Base-by-base conservation (phyloP, 106 monocot genomes). In the Dendrobium huoshanense region DNA sequence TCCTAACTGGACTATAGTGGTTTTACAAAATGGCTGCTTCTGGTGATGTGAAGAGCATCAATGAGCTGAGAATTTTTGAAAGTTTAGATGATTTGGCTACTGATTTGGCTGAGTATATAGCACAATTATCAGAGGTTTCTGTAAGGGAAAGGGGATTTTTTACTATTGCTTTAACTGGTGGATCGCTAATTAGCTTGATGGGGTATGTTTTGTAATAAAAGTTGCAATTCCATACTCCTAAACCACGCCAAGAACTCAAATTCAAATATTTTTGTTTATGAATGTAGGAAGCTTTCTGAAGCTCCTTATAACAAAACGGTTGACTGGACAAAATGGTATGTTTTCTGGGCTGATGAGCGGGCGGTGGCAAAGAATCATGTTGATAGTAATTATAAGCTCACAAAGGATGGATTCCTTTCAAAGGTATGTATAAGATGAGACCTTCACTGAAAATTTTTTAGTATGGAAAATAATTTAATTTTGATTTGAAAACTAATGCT, bases 301-400 rank as follows among this genome's bases (percentile, higher is more conserved):
- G 85, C 87, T 78, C 89, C 92, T 47, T 89, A 89, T 75, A 82
- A 77, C 77, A 89, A 84, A 80, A 92, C 89, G 13, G 87, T 92
- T 15, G 92, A 92, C 68, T 92, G 92, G 92, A 84, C 87, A 73
- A 92, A 92, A 77, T 92, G 92, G 92, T 80, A 85, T 79, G 75
- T 92, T 11, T 84, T 92, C 47, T 92, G 87, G 85, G 87, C 84
- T 58, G 92, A 92, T 77, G 92, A 92, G 72, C 84, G 89, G 61
- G 89, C 89, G 13, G 92, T 92, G 29, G 79, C 83, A 24, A 92
- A 89, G 82, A 89, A 77, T 82, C 92, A 89, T 81, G 64, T 55
- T 1, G 92, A 89, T 44, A 92, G 92, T 82, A 92, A 92, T 48
- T 87, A 92, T 77, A 92, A 83, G 77, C 82, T 81, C 8, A 78